A percentile compares a stretch with the other conserved stretches of the same genome.
phyloP scores from a whole-genome alignment of 1,139 yeast species.

The Scheffersomyces stambukii region DNA sequence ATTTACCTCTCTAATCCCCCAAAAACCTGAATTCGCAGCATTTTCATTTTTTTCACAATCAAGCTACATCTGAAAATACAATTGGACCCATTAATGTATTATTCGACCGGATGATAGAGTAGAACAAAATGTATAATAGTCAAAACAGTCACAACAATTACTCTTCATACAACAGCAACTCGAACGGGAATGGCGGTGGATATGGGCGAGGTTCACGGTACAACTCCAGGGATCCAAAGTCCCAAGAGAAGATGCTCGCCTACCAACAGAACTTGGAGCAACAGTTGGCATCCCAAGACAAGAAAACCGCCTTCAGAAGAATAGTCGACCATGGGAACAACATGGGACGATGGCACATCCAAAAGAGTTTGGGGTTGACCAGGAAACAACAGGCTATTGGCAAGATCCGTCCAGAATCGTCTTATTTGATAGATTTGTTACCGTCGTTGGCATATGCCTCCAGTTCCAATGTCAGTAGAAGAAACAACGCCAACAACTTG shows the following conservation, averaged over 20 bases:
- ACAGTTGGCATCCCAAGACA: conserved; percentile 43
- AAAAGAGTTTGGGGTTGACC: conserved; percentile 50
- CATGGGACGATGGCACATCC: conserved; percentile 67
- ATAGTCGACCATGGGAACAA: conserved; percentile 88
- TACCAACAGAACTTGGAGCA: conserved; percentile 40
- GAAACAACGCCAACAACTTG: conserved; percentile 31
- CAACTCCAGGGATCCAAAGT: conserved; percentile 6
- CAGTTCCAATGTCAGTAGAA: conserved; percentile 16
- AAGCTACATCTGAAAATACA: too few relatives aligned
- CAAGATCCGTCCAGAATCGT: conserved; percentile 69
- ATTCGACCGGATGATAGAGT: too few relatives aligned
- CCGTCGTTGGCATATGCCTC: conserved; percentile 64
- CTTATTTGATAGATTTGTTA: conserved; percentile 65
- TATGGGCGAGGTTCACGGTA: conserved; percentile 1
- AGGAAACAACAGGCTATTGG: conserved; percentile 44
- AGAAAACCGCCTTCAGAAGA: conserved; percentile 63
- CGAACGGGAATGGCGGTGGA: conserved; percentile 5
- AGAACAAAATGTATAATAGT: conserved; percentile 2
- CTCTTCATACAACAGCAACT: too few relatives aligned
- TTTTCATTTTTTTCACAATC: too few relatives aligned
- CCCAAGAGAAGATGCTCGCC: conserved; percentile 14
- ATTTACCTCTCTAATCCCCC: too few relatives aligned
- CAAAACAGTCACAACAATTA: conserved; percentile 1
- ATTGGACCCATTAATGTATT: too few relatives aligned
- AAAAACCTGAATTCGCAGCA: too few relatives aligned